phyloP scores from a whole-genome alignment of 2,329 filamentous ascomycete genomes.

The Alternaria triticina region DNA sequence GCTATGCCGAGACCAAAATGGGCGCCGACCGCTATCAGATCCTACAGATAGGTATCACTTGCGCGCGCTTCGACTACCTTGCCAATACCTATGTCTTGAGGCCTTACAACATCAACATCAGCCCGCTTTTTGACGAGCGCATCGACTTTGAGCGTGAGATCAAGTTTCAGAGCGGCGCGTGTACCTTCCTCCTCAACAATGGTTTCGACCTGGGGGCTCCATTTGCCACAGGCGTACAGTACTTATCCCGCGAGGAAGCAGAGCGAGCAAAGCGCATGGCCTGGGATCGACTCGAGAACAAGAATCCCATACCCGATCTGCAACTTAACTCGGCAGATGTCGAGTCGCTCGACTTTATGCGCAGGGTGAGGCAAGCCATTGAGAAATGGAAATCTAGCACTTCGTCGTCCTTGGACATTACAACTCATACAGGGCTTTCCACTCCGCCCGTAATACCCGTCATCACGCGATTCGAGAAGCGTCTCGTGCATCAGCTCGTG shows the following conservation, averaged over 20 bases:
- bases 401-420: constrained; percentile 32
- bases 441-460: constrained; percentile 16
- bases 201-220: constrained; percentile 65
- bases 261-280: constrained; percentile 54
- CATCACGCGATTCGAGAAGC: constrained; percentile 63
- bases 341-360: constrained; percentile 60
- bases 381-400: constrained; percentile 51
- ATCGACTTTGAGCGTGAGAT: constrained; percentile 67
- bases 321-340: constrained; percentile 60
- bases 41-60: constrained; percentile 70
- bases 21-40: constrained; percentile 69
- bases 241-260: constrained; percentile 67
- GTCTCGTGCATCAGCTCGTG: constrained; percentile 71
- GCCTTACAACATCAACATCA: constrained; percentile 70
- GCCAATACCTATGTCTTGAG: constrained; percentile 60
- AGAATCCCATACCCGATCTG: constrained; percentile 50
- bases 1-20: constrained; percentile 65
- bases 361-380: constrained; percentile 54
- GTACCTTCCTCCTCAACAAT: constrained; percentile 65
- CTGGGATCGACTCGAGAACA: constrained; percentile 51
- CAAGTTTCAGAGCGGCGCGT: constrained; percentile 64
- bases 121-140: constrained; percentile 60
- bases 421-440: constrained; percentile 35
- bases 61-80: constrained; percentile 63
- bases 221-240: constrained; percentile 64